Evolutionary conservation across 441 rosid species (phyloP).

Genomic region (Euphorbia corollata): DNA sequence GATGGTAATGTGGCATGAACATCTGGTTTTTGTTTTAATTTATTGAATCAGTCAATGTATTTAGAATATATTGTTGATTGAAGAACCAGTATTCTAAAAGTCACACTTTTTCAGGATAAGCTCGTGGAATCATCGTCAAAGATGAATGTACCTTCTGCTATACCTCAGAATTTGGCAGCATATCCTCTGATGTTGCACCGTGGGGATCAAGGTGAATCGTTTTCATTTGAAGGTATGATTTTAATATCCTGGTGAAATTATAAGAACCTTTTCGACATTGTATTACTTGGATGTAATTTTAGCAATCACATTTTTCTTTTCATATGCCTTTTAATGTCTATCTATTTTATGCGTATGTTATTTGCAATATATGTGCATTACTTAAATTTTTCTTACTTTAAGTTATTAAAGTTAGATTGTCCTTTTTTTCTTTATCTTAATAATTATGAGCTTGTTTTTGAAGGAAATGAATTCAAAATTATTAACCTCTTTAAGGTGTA

Average conservation of each 20-base stretch:
- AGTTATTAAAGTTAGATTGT: too few relatives aligned
- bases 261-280: too few relatives aligned
- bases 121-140: conserved; percentile 56
- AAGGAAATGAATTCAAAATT: conserved; percentile 4
- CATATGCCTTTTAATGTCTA: too few relatives aligned
- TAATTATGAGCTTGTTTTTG: background rate
- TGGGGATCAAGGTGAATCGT: conserved; percentile 35
- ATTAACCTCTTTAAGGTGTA: background rate
- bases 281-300: too few relatives aligned
- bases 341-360: too few relatives aligned
- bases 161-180: conserved; percentile 43
- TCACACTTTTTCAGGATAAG: conserved; percentile 73
- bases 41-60: conserved; percentile 31
- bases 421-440: background rate
- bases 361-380: background rate
- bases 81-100: conserved; percentile 40
- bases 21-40: conserved; percentile 25
- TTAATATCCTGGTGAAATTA: background rate
- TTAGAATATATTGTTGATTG: conserved; percentile 35
- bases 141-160: conserved; percentile 35
- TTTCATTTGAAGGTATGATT: conserved; percentile 53
- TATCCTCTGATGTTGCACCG: conserved; percentile 48
- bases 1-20: conserved; percentile 17
- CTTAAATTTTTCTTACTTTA: background rate
- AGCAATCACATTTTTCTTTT: too few relatives aligned